These are phyloP conservation scores for Rosa rugosa DNA, from an alignment of 306 rosid species.

Conservation along the genomic window DNA sequence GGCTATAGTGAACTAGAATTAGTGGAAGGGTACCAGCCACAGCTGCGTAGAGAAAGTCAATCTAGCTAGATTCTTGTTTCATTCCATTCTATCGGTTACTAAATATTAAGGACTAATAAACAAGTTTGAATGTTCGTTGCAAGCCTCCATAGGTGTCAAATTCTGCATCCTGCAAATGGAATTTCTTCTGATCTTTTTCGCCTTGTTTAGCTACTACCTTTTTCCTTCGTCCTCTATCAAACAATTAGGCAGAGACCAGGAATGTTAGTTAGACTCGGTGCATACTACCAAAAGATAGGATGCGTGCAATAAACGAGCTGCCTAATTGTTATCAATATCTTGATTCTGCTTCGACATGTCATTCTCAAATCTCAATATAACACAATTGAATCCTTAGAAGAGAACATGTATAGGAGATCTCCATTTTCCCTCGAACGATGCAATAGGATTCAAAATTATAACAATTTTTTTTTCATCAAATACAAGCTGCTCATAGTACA, in stretches of 20 bases:
- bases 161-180: neutral
- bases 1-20: neutral
- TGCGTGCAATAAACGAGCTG: neutral
- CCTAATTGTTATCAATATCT: too few relatives aligned
- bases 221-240: neutral
- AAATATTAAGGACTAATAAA: neutral
- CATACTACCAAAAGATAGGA: neutral
- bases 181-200: neutral
- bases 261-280: neutral
- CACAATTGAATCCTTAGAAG: too few relatives aligned
- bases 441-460: too few relatives aligned
- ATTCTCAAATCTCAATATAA: too few relatives aligned
- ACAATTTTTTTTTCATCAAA: too few relatives aligned
- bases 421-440: too few relatives aligned
- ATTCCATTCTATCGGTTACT: neutral
- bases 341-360: too few relatives aligned
- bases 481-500: too few relatives aligned
- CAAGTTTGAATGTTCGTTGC: neutral
- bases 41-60: neutral
- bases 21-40: neutral
- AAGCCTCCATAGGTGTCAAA: neutral
- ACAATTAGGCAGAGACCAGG: neutral
- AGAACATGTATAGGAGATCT: too few relatives aligned
- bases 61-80: neutral
- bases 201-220: too few relatives aligned